Percentiles rank a stretch among this genome's conserved stretches.
phyloP scores from a whole-genome alignment of 1,284 basidiomycete genomes.

The Tilletia setariae region DNA sequence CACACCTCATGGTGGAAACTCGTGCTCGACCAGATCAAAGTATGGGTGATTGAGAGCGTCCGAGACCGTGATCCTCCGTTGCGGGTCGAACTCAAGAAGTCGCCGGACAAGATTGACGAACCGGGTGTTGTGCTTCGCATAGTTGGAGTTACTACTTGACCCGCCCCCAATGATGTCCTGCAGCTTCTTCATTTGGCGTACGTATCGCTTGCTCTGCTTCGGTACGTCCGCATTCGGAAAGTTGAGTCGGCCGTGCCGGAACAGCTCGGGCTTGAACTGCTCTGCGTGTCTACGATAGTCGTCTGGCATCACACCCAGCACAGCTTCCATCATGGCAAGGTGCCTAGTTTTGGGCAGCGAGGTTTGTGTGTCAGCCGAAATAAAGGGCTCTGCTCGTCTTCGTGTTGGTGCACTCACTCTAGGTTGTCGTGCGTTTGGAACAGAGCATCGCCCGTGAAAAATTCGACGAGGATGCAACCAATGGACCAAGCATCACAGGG shows the following conservation, averaged over 20 bases:
- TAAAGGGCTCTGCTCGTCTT: too few species aligned
- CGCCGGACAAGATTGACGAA: slow-evolving; percentile 83
- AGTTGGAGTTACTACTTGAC: slow-evolving; percentile 14
- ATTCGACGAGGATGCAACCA: slow-evolving; percentile 97
- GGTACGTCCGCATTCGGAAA: slow-evolving; percentile 85
- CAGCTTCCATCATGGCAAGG: slow-evolving; percentile 99
- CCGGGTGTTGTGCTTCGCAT: slow-evolving; percentile 62
- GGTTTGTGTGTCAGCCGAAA: neutral
- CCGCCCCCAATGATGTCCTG: slow-evolving; percentile 73
- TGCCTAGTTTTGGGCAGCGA: slow-evolving; percentile 58
- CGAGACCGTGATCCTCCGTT: slow-evolving; percentile 58
- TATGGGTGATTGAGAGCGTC: slow-evolving; percentile 51
- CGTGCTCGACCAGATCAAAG: slow-evolving; percentile 43
- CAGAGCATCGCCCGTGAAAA: slow-evolving; percentile 92
- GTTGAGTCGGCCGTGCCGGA: slow-evolving; percentile 79
- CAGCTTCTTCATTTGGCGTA: slow-evolving; percentile 76
- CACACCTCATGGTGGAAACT: slow-evolving; percentile 37
- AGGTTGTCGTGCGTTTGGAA: slow-evolving; percentile 99
- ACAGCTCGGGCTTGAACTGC: slow-evolving; percentile 80
- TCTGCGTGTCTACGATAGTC: slow-evolving; percentile 63
- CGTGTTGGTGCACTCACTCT: slow-evolving; percentile 57
- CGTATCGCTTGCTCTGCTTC: slow-evolving; percentile 88
- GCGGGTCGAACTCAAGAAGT: slow-evolving; percentile 86
- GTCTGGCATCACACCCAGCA: slow-evolving; percentile 93
- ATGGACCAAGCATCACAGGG: slow-evolving; percentile 98